Percentiles rank a stretch among this genome's conserved stretches.
phyloP scores from a whole-genome alignment of 2,329 filamentous ascomycete genomes.

The Nectriaceae sp. region DNA sequence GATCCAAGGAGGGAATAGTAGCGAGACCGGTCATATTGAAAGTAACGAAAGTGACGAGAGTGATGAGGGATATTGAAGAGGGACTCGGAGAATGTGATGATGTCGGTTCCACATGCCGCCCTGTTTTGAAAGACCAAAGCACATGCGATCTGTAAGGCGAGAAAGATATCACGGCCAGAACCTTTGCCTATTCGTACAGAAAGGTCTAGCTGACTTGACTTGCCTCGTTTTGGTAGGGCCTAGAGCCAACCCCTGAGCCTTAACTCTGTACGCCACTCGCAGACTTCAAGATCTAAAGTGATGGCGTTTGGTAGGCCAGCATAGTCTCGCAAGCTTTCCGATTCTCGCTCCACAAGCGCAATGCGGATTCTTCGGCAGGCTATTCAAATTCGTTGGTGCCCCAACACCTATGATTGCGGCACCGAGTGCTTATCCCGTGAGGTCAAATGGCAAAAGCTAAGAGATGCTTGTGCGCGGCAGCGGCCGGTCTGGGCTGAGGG shows the following conservation, averaged over 20 bases:
- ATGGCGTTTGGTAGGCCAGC: not conserved
- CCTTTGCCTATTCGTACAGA: not conserved
- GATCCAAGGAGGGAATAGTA: not conserved
- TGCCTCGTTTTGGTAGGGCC: not conserved
- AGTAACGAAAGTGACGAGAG: not conserved
- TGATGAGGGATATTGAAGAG: conserved; percentile 6
- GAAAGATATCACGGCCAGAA: not conserved
- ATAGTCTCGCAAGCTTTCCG: not conserved
- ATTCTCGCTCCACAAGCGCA: not conserved
- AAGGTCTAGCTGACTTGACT: too few relatives aligned
- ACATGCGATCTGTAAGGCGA: not conserved
- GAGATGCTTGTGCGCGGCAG: conserved; percentile 11
- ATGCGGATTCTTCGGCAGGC: not conserved
- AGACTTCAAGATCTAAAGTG: too few relatives aligned
- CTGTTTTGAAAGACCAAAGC: not conserved
- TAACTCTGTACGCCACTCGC: too few relatives aligned
- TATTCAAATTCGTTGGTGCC: not conserved
- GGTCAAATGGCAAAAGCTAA: not conserved
- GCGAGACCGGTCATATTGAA: not conserved
- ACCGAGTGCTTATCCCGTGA: not conserved
- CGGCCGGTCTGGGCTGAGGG: conserved; percentile 25
- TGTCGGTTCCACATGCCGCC: conserved; percentile 1
- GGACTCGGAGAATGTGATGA: not conserved
- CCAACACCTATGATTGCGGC: not conserved
- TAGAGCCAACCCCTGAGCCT: not conserved